Conservation (phyloP, 1,139 yeast species). For the Kluyveromyces sp. region DNA sequence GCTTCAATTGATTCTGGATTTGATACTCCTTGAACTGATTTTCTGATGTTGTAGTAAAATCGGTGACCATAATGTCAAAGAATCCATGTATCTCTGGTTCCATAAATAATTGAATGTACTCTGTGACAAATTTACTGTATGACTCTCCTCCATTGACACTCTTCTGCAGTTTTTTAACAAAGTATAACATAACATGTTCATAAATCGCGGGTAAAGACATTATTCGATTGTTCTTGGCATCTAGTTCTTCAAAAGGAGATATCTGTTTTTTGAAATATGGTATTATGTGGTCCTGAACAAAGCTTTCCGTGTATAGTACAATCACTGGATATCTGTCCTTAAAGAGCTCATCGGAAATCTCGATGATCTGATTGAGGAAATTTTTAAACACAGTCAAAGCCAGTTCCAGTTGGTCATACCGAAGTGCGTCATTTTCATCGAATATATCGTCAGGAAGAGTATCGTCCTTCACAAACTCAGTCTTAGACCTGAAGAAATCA, state of each 20-base stretch:
- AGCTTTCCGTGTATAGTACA: conserved; percentile 35
- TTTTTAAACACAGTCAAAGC: conserved; percentile 16
- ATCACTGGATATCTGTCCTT: conserved; percentile 33
- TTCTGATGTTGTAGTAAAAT: conserved; percentile 31
- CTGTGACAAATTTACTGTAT: conserved; percentile 25
- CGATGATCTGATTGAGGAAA: conserved; percentile 30
- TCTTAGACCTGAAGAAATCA: conserved; percentile 42
- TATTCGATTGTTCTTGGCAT: conserved; percentile 16
- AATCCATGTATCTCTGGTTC: conserved; percentile 37
- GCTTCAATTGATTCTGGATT: conserved; percentile 28
- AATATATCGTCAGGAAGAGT: conserved; percentile 29
- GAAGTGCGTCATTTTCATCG: conserved; percentile 28
- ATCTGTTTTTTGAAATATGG: conserved; percentile 23
- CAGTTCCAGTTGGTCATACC: conserved; percentile 23
- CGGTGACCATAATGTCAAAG: conserved; percentile 35
- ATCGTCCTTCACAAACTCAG: conserved; percentile 35
- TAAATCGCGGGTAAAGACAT: conserved; percentile 29
- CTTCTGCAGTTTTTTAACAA: conserved; percentile 24
- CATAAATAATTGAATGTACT: conserved; percentile 32
- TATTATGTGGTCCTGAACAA: conserved; percentile 48
- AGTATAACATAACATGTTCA: conserved; percentile 18
- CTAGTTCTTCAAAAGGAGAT: conserved; percentile 10
- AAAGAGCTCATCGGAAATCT: conserved; percentile 32
- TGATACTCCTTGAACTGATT: conserved; percentile 34
- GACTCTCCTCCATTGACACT: conserved; percentile 32